phyloP scores from a whole-genome alignment of 139 green algal genomes.

The Pseudopediastrum boryanum region DNA sequence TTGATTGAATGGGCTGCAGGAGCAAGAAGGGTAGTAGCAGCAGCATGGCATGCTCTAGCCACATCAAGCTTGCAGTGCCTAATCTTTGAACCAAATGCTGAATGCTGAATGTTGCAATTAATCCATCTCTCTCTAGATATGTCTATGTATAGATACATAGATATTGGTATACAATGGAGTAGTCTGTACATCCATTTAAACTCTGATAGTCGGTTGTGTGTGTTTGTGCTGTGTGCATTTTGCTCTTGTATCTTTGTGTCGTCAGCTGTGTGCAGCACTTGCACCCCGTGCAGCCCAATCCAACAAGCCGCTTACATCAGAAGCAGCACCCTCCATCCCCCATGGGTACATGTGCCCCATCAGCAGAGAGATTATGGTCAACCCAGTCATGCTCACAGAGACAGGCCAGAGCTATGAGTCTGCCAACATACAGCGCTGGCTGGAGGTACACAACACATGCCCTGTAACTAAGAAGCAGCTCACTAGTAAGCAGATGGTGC shows the following conservation, averaged over 20 bases:
- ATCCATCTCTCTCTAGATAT: too few relatives aligned
- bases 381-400: slow-evolving; percentile 1
- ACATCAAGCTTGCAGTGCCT: neutral
- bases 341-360: slow-evolving; percentile 9
- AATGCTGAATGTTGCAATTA: too few relatives aligned
- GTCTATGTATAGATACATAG: too few relatives aligned
- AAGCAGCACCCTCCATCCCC: neutral
- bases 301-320: neutral
- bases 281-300: neutral
- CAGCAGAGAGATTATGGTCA: neutral
- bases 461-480: slow-evolving; percentile 3
- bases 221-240: neutral
- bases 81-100: neutral
- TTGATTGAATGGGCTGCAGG: too few relatives aligned
- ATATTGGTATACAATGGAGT: neutral
- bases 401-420: slow-evolving; percentile 17
- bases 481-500: neutral
- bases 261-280: slow-evolving; percentile 18
- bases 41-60: neutral
- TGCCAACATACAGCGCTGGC: slow-evolving; percentile 1
- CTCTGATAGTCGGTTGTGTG: neutral
- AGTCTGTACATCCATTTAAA: neutral
- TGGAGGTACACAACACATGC: slow-evolving; percentile 9
- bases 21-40: neutral
- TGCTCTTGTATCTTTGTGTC: too few relatives aligned